Base-by-base conservation (phyloP, 352 stramenopile genomes). In the Blastocystis sp. region DNA sequence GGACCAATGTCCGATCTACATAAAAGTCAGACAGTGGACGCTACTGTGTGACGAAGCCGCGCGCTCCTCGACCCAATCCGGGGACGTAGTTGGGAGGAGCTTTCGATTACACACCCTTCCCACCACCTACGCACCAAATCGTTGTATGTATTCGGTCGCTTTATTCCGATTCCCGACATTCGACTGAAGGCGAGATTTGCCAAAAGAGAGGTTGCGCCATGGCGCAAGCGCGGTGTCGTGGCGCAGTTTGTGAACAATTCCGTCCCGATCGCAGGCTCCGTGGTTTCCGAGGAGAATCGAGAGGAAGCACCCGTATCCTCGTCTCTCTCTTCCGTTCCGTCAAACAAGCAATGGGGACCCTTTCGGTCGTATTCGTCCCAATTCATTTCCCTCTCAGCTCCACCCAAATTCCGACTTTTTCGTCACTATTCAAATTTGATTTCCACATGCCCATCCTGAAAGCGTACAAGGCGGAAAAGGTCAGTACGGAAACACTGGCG, bases 71-170 rank as follows among this genome's bases (percentile, higher is more conserved):
- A 32, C 95, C 96, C 6, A 97, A 89, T 67, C 96, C 95, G 6
- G 96, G 91, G 24, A 98, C 92, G 90, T 98, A 98, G 86, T 96
- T 96, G 61, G 92, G 92, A 42, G 94, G 94, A 18, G 94, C 93
- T 71, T 38, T 7, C 4, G 4, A 11, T 71, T 9, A 71, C 16
- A 21, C 7, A 36, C 7, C 29, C 4, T n/a, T 6, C 8, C 7
- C 4, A 42, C 7, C 14, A 9, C 14, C 16, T 46, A 71, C 59
- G 24, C n/a, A 71, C 59, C 14, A 71, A 44, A 71, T 71, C 59
- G n/a, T 71, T 71, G n/a, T 71, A 71, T 9, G 16, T 71, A 9
- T 46, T 44, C 34, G 59, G 59, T 48, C 59, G 14, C 29, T 48
- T 48, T 6, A 71, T 44, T 36, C 59, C 59, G 29, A 71, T 48